A percentile compares a stretch with the other conserved stretches of the same genome.
Conservation (phyloP, 768 basidiomycete genomes). For the Cystobasidiopsis lactophilus region DNA sequence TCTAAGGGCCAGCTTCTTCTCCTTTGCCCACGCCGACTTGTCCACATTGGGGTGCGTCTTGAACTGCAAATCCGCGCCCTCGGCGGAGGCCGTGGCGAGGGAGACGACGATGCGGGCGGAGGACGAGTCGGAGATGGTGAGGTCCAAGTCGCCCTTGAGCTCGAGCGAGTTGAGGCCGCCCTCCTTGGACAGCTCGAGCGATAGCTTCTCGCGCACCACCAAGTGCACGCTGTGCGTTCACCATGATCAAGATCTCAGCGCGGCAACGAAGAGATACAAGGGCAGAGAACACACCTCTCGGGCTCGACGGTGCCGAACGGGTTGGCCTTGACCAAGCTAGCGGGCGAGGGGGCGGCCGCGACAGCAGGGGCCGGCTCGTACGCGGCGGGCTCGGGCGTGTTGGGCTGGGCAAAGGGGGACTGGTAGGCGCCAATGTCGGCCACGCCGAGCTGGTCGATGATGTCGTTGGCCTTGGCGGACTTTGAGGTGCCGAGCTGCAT, state of each 20-base stretch:
- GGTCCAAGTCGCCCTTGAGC: conserved; percentile 82
- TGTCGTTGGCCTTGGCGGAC: conserved; percentile 59
- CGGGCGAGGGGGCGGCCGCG: conserved; percentile 32
- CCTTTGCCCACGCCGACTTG: conserved; percentile 50
- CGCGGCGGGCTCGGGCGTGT: conserved; percentile 34
- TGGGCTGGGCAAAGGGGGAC: not conserved
- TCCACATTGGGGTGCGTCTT: conserved; percentile 92
- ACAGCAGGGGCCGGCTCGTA: conserved; percentile 32
- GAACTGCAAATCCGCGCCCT: conserved; percentile 59
- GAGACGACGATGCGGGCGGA: conserved; percentile 47
- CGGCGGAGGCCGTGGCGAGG: conserved; percentile 34
- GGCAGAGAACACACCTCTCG: conserved; percentile 37
- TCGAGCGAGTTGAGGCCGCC: conserved; percentile 79
- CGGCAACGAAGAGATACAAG: not conserved
- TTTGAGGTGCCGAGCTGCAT: conserved; percentile 83
- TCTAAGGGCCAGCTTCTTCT: conserved; percentile 54
- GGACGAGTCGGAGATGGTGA: conserved; percentile 58
- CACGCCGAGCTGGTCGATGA: conserved; percentile 67
- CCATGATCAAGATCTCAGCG: no score
- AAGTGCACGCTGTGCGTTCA: conserved; percentile 48
- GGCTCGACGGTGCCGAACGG: conserved; percentile 47
- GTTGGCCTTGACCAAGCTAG: conserved; percentile 26
- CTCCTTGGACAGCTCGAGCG: conserved; percentile 60
- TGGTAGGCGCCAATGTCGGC: conserved; percentile 26
- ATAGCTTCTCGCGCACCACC: conserved; percentile 58